Percentiles rank a stretch among this genome's conserved stretches.
Evolutionary conservation across 2,329 filamentous ascomycete species (phyloP).

Genomic region (Arthrinium puccinioides): DNA sequence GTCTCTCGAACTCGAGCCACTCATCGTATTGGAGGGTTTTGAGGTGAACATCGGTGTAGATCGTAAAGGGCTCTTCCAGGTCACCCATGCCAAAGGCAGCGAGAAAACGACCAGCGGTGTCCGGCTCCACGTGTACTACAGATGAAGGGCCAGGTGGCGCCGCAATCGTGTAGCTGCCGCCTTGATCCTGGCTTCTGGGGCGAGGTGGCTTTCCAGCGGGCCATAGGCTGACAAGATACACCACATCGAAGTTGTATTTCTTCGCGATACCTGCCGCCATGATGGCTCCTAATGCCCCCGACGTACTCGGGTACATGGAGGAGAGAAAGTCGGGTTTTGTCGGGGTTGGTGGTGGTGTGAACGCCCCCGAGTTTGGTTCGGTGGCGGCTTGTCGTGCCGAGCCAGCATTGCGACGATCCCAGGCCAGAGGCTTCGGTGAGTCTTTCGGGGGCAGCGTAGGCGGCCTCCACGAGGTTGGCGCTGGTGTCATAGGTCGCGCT

Average conservation of each 20-base stretch:
- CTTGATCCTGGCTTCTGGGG: slow-evolving; percentile 5
- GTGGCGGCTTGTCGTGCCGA: slow-evolving; percentile 7
- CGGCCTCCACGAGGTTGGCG: slow-evolving; percentile 10
- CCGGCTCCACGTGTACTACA: slow-evolving; percentile 9
- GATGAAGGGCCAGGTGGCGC: slow-evolving; percentile 7
- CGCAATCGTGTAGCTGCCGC: slow-evolving; percentile 3
- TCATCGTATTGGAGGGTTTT: slow-evolving; percentile 40
- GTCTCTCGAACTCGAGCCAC: slow-evolving; percentile 41
- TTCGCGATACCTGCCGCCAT: slow-evolving; percentile 48
- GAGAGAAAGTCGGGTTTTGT: slow-evolving; percentile 29
- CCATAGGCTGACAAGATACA: slow-evolving; percentile 54
- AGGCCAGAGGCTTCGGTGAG: slow-evolving; percentile 8
- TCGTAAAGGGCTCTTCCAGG: slow-evolving; percentile 43
- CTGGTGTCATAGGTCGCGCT: slow-evolving; percentile 14
- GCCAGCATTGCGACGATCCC: slow-evolving; percentile 2
- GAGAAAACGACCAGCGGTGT: slow-evolving; percentile 41
- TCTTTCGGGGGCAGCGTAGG: slow-evolving; percentile 20
- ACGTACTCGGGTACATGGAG: slow-evolving; percentile 12
- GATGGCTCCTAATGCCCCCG: slow-evolving; percentile 42
- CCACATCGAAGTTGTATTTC: slow-evolving; percentile 49
- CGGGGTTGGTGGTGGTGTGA: slow-evolving; percentile 19
- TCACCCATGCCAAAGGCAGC: slow-evolving; percentile 47
- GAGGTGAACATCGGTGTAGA: slow-evolving; percentile 40
- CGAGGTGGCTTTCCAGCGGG: too few species aligned
- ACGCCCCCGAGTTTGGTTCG: slow-evolving; percentile 11